Evolutionary conservation across 164 flowering plant genomes (phyloP).

Genomic region (Kalanchoe fedtschenkoi): DNA sequence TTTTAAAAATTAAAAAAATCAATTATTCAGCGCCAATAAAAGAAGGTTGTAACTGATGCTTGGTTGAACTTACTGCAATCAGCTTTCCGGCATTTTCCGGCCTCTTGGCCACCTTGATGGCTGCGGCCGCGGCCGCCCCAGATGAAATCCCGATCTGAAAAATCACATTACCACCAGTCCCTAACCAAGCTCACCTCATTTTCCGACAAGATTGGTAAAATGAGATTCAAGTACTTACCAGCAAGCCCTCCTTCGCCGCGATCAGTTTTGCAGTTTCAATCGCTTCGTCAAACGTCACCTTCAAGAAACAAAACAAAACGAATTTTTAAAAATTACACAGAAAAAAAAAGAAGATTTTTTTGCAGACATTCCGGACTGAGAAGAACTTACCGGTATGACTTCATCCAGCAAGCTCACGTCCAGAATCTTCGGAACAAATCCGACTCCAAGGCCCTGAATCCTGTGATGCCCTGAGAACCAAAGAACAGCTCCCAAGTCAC

Average conservation of each 20-base stretch:
- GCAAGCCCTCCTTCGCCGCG: slow-evolving; percentile 36
- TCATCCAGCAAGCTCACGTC: slow-evolving; percentile 5
- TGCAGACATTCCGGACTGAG: too few species aligned
- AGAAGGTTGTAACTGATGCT: too few species aligned
- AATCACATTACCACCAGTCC: not conserved
- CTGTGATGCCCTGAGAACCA: not conserved
- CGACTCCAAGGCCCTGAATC: slow-evolving; percentile 8
- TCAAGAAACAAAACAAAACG: too few species aligned
- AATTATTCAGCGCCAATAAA: too few species aligned
- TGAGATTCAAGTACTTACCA: slow-evolving; percentile 23
- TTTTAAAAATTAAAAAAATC: too few species aligned
- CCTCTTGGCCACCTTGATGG: slow-evolving; percentile 46
- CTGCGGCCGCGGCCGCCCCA: slow-evolving; percentile 69
- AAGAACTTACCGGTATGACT: not conserved
- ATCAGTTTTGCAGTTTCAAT: slow-evolving; percentile 37
- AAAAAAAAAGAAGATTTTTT: too few species aligned
- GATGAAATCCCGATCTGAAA: slow-evolving; percentile 15
- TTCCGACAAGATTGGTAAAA: not conserved
- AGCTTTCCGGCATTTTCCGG: slow-evolving; percentile 83
- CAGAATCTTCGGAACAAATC: slow-evolving; percentile 1
- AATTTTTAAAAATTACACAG: too few species aligned
- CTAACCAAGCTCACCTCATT: not conserved
- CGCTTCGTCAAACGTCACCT: slow-evolving; percentile 23
- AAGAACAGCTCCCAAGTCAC: not conserved
- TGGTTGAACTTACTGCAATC: slow-evolving; percentile 71